Conservation (phyloP, 1,139 yeast genomes). For the Candida sanyaensis region DNA sequence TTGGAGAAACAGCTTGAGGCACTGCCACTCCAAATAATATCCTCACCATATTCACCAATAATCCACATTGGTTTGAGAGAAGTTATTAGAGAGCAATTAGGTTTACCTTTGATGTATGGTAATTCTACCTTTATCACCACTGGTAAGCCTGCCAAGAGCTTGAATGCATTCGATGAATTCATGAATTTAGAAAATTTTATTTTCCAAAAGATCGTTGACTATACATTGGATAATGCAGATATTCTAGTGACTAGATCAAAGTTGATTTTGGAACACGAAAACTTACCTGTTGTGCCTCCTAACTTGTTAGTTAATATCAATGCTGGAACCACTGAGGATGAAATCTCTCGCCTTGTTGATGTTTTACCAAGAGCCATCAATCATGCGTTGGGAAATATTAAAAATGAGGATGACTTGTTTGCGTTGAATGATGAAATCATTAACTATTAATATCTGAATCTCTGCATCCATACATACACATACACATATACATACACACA, state of each 20-base stretch:
- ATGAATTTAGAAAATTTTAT: conserved; percentile 63
- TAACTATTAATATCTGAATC: conserved; percentile 7
- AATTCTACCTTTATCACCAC: conserved; percentile 36
- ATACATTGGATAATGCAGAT: conserved; percentile 47
- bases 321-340: conserved; percentile 54
- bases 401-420: conserved; percentile 19
- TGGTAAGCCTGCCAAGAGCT: conserved; percentile 37
- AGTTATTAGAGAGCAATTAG: conserved; percentile 41
- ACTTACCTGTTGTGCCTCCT: conserved; percentile 69
- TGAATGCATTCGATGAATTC: conserved; percentile 39
- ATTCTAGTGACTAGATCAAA: conserved; percentile 72
- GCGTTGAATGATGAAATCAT: conserved; percentile 22
- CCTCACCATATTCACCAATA: conserved; percentile 64
- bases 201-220: conserved; percentile 64
- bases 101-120: conserved; percentile 53
- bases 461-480: not conserved
- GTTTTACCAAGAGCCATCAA: conserved; percentile 20
- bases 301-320: conserved; percentile 66
- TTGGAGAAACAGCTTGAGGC: conserved; percentile 19
- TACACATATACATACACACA: not conserved
- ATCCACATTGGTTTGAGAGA: conserved; percentile 59
- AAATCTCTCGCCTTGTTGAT: conserved; percentile 35
- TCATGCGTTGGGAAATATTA: conserved; percentile 19
- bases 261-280: conserved; percentile 70
- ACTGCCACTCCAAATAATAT: conserved; percentile 51